These are phyloP conservation scores for Gastrodia elata DNA, from an alignment of 106 monocot species.

Conservation along the genomic window DNA sequence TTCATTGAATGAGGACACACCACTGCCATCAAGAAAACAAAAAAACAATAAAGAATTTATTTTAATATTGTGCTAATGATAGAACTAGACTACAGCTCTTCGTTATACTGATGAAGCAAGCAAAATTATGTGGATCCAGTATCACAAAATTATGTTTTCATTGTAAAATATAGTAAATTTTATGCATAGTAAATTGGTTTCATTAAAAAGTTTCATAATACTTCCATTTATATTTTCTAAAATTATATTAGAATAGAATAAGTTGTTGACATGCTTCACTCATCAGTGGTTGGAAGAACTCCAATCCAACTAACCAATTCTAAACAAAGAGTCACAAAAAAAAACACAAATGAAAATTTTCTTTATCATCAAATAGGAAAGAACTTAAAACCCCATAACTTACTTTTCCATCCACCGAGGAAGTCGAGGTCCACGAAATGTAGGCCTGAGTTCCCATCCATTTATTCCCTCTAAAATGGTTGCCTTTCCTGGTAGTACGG, in stretches of 20 bases:
- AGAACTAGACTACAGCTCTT: neutral
- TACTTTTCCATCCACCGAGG: slow-evolving; percentile 99
- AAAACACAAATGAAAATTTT: neutral
- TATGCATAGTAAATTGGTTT: neutral
- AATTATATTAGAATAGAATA: neutral
- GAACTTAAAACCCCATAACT: slow-evolving; percentile 3
- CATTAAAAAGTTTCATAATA: neutral
- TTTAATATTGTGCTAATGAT: neutral
- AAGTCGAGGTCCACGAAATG: slow-evolving; percentile 80
- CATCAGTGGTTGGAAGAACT: neutral
- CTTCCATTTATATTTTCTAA: neutral
- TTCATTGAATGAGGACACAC: slow-evolving; percentile 93
- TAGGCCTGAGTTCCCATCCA: slow-evolving; percentile 94
- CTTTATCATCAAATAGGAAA: neutral
- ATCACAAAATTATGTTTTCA: neutral
- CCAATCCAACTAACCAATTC: neutral
- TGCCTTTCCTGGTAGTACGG: slow-evolving; percentile 73
- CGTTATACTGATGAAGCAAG: neutral
- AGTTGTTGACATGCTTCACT: neutral
- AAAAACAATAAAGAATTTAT: neutral
- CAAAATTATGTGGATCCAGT: neutral
- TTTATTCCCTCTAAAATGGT: slow-evolving; percentile 76
- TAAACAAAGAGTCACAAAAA: neutral
- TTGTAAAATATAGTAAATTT: neutral
- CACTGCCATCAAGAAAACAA: slow-evolving; percentile 50